phyloP scores from a whole-genome alignment of 441 rosid genomes.

The Geranium incanum region DNA sequence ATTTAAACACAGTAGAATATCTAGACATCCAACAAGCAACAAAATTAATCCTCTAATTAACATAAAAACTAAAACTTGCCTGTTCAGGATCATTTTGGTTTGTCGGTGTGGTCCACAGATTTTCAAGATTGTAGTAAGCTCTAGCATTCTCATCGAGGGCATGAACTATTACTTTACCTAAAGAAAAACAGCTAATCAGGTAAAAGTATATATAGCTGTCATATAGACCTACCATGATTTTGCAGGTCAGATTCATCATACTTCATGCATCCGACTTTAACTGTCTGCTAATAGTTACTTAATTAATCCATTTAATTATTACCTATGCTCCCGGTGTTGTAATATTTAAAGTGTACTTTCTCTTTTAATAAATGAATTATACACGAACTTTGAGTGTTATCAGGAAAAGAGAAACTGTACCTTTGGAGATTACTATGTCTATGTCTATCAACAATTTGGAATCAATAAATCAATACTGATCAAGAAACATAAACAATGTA shows the following conservation, averaged over 20 bases:
- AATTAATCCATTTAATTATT: background rate
- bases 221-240: background rate
- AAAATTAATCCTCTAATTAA: constrained; percentile 6
- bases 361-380: background rate
- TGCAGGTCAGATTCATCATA: background rate
- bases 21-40: background rate
- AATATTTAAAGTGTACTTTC: background rate
- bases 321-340: background rate
- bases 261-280: background rate
- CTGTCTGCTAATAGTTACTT: background rate
- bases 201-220: background rate
- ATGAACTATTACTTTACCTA: constrained; percentile 80
- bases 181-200: constrained; percentile 12
- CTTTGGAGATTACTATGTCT: background rate
- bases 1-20: background rate
- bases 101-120: constrained; percentile 43
- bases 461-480: background rate
- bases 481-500: background rate
- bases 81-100: constrained; percentile 36
- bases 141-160: constrained; percentile 96
- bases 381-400: background rate
- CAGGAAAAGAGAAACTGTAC: background rate
- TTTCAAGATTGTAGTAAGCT: constrained; percentile 71
- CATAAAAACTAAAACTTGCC: constrained; percentile 28
- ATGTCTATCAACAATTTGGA: background rate